Base-by-base conservation (phyloP, 495 filamentous ascomycete genomes). In the Lasiosphaeriaceae sp. region DNA sequence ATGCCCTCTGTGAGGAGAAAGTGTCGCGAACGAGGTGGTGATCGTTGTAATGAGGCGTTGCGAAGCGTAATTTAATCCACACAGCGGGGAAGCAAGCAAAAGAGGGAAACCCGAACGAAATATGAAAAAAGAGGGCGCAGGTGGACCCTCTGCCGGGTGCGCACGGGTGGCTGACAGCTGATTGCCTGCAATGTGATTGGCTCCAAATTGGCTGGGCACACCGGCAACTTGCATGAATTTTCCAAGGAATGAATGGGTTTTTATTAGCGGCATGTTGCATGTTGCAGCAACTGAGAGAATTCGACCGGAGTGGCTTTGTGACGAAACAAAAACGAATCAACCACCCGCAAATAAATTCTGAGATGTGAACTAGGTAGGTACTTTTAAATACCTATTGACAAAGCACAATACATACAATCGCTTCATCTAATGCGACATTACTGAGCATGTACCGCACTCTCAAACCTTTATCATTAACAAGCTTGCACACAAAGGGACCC, bases 1-100 rank as follows among this genome's bases (percentile, higher is more conserved):
- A 44, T 39, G 34, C 34, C 9, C 34, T 9, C 39, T 43, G 12
- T 2, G 35, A 19, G 24, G 14, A 11, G 45, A 44, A 31, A 29
- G 59, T 50, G 34, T 56, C 21, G 37, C 29, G 21, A 24, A 12
- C 20, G n/a, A 43, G 54, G 50, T 41, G 54, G 46, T 62, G 59
- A 65, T 66, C 63, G 63, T 63, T 66, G 63, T 63, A 63, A 53
- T 52, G 59, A 59, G 56, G 63, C 43, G 17, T n/a, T 16, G 49
- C 16, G 21, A 39, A 39, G 53, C n/a, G n/a, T n/a, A n/a, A n/a
- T n/a, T n/a, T n/a, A n/a, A n/a, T n/a, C n/a, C n/a, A n/a, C n/a
- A n/a, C n/a, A n/a, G n/a, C n/a, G n/a, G n/a, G n/a, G n/a, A n/a
- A n/a, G n/a, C 21, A 19, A 7, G 26, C 51, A n/a, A 31, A 14